Evolutionary conservation across 352 stramenopile genomes (phyloP).

Genomic region (Phytophthora fragariae): DNA sequence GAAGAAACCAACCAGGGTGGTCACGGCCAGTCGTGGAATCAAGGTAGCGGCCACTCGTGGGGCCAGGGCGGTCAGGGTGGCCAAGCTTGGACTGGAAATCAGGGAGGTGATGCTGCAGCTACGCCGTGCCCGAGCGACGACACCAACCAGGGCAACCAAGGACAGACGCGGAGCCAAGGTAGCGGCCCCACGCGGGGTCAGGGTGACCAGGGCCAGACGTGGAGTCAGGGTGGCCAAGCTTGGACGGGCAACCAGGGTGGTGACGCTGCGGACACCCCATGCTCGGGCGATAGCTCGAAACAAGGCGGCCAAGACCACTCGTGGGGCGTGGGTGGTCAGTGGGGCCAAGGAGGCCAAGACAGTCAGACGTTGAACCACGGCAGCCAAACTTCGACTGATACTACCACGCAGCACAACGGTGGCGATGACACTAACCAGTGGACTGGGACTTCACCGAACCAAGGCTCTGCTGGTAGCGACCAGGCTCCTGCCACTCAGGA

Average conservation of each 20-base stretch:
- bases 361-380: too few relatives aligned
- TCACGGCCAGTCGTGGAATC: not conserved
- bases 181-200: not conserved
- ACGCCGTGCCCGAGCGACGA: conserved; percentile 18
- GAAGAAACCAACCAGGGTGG: not conserved
- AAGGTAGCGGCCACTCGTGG: not conserved
- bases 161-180: conserved; percentile 11
- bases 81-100: conserved; percentile 6
- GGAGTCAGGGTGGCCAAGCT: not conserved
- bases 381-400: conserved; percentile 4
- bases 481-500: conserved; percentile 2
- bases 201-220: not conserved
- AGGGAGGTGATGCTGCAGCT: conserved; percentile 15
- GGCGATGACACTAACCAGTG: conserved; percentile 22
- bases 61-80: conserved; percentile 16
- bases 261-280: not conserved
- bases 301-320: not conserved
- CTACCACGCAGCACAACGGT: not conserved
- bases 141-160: conserved; percentile 10
- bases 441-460: conserved; percentile 19
- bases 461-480: conserved; percentile 5
- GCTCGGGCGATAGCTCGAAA: not conserved
- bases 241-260: conserved; percentile 7
- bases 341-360: not conserved
- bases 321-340: not conserved